Base-by-base conservation (phyloP, 768 basidiomycete species). In the Strobilomyces dryophilus region DNA sequence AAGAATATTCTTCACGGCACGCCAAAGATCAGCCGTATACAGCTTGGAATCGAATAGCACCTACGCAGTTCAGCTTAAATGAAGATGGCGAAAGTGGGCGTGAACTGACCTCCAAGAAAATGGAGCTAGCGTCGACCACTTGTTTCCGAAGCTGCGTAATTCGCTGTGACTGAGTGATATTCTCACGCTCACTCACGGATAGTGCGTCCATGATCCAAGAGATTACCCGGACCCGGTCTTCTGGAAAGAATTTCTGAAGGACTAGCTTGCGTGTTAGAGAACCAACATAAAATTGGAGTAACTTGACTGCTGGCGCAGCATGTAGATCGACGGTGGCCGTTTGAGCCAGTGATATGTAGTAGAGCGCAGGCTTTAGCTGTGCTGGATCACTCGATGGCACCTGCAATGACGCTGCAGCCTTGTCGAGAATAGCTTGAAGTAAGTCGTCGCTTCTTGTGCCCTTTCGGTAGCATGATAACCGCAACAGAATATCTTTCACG, bases 271-370 rank as follows among this genome's bases (percentile, higher is more conserved):
- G 70, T 21, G 70, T 66, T 37, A 79, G 60, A 57, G 59, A 61
- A 40, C 69, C 64, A 61, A 75, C 73, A 55, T 82, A 86, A 58
- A 83, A 82, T 27, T 73, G 78, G 34, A 85, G 64, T 15, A 87
- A 67, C 46, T 73, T 72, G 27, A 72, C 60, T 15, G 82, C 70
- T 8, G 76, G 70, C 2, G 75, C 73, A 26, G 74, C 63, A 34
- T 62, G 69, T 56, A 71, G 73, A 37, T 76, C 72, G 37, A 79
- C 61, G 41, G 71, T 73, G 20, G 82, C 48, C 43, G 70, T 72
- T 36, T 70, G 66, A 39, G 78, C 75, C 34, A 84, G 60, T 39
- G 78, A 74, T 54, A 84, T 68, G 51, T 76, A 80, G 35, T 69
- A 67, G 32, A 75, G 72, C 10, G 75, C 67, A 39, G 60, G 62